Conservation (phyloP, 1,139 yeast genomes). For the Nematodospora anomalae region DNA sequence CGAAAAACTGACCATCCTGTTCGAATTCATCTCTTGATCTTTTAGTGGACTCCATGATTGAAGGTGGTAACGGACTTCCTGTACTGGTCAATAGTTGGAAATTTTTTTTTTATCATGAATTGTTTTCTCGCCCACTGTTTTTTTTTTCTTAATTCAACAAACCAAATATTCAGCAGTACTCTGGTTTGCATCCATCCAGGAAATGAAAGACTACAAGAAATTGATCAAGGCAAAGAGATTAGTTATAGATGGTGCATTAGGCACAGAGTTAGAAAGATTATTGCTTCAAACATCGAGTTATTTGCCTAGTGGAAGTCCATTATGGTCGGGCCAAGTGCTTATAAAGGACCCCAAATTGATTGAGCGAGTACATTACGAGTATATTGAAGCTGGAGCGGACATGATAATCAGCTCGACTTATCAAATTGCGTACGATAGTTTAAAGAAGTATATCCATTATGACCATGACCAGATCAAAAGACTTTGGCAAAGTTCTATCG, state of each 20-base stretch:
- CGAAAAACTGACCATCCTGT: conserved; percentile 12
- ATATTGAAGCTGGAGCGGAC: conserved; percentile 56
- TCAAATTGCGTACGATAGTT: conserved; percentile 52
- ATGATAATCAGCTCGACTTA: conserved; percentile 60
- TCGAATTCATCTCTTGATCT: conserved; percentile 46
- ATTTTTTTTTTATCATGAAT: too few species aligned
- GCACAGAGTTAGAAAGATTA: conserved; percentile 28
- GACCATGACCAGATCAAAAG: conserved; percentile 22
- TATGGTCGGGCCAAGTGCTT: conserved; percentile 66
- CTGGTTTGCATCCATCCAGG: background rate
- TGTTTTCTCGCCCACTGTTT: background rate
- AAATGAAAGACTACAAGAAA: conserved; percentile 4
- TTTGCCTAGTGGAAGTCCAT: conserved; percentile 27
- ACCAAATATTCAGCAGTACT: background rate
- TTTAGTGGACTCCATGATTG: conserved; percentile 18
- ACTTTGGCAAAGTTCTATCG: conserved; percentile 34
- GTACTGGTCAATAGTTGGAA: too few species aligned
- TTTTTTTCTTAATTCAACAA: background rate
- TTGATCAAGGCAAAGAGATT: conserved; percentile 6
- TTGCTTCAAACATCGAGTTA: conserved; percentile 13
- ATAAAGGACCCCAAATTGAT: conserved; percentile 48
- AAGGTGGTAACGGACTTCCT: background rate
- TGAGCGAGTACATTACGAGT: conserved; percentile 50
- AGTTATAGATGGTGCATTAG: conserved; percentile 33
- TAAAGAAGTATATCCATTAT: conserved; percentile 32